Percentiles rank a stretch among this genome's conserved stretches.
These are phyloP conservation scores for Dactylorhiza incarnata DNA, from an alignment of 106 monocot species.

Conservation along the genomic window DNA sequence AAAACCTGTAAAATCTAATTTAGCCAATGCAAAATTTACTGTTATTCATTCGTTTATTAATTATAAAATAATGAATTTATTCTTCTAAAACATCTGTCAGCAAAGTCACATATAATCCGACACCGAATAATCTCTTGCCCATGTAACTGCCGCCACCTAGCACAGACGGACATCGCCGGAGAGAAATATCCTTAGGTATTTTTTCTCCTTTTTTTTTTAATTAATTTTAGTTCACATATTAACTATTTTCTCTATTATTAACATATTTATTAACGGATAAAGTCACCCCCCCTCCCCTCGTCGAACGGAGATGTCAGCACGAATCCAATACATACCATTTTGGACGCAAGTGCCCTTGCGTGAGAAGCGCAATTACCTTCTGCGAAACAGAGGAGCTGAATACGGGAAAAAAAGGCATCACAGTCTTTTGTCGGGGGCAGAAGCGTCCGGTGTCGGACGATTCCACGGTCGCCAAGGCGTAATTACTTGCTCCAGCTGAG, in stretches of 20 bases:
- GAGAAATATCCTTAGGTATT: not conserved
- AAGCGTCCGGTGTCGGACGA: not conserved
- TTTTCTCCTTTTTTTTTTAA: not conserved
- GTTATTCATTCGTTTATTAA: not conserved
- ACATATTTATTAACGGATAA: not conserved
- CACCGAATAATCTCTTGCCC: not conserved
- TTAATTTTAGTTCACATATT: not conserved
- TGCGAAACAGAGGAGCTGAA: not conserved
- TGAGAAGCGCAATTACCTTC: not conserved
- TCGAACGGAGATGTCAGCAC: not conserved
- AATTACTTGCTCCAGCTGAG: not conserved
- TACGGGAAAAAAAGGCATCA: not conserved
- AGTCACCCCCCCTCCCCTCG: not conserved
- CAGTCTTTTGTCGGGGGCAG: no score
- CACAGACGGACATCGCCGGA: not conserved
- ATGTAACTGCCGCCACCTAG: not conserved
- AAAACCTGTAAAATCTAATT: no score
- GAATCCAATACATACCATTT: not conserved
- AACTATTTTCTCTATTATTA: no score
- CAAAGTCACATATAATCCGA: constrained; percentile 5
- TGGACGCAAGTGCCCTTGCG: not conserved
- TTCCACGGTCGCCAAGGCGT: not conserved
- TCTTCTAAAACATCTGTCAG: not conserved
- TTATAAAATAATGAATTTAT: not conserved
- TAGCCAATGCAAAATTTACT: no score